Evolutionary conservation across 139 green algal genomes (phyloP), one percentile per base, ranked within the genome.

Genomic region (Mychonastes homosphaera): DNA sequence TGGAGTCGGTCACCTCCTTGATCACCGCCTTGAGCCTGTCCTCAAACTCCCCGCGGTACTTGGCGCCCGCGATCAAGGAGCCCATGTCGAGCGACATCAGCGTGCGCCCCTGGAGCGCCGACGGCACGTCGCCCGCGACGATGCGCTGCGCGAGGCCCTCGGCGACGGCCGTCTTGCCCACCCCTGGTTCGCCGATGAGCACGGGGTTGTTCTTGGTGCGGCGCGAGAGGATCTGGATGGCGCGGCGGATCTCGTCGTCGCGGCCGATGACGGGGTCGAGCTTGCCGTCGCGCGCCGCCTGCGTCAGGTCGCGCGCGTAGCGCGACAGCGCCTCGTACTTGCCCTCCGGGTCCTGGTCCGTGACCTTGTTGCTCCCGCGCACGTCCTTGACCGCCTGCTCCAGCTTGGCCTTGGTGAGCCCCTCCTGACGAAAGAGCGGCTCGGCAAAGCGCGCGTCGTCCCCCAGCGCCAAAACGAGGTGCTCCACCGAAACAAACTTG

Each of bases 31-130:
- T 98, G 29, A 98, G 80, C 4, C 92, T 71, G 72, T 98, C 92
- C 79, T 98, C 92, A 74, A 98, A 98, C 78, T 98, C 92, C 19
- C 91, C 92, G 2, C 92, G 78, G 77, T 91, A 98, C 79, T 98
- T 98, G 30, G 91, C 92, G 21, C 87, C 79, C 23, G 92, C 92
- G 33, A 98, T 92, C 15, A 98, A 79, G 12, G 87, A 48, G 4
- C 92, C 92, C 72, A 98, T 92, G 76, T 98, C 92, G 57, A 98
- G 76, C 1, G 85, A 69, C 77, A 95, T 88, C n/a, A 96, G 77
- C 9, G 61, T 68, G 23, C 87, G 65, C 40, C 84, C 88, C 70
- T 88, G 81, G 36, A 96, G 74, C 9, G 84, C 82, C 21, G 76
- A 67, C 1, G 91, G 91, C 8, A 98, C 91, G 65, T 98, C 91